Percentiles rank a stretch among this genome's conserved stretches.
Conservation (phyloP, 306 rosid species). For the Glycine tomentella region DNA sequence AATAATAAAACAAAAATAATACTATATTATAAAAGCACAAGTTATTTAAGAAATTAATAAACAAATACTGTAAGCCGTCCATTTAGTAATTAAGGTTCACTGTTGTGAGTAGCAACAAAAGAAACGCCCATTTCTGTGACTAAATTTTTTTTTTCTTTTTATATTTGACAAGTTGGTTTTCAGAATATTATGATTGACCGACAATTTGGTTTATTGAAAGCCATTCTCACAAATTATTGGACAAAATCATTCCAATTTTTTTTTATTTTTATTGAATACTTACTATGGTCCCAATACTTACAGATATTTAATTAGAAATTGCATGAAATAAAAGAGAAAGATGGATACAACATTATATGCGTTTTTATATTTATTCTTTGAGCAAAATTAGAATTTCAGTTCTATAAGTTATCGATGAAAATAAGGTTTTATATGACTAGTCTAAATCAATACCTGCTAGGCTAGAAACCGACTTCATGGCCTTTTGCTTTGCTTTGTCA, state of each 20-base stretch:
- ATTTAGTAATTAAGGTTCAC: constrained; percentile 1
- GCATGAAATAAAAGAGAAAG: background rate
- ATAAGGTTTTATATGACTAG: background rate
- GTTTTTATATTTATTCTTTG: background rate
- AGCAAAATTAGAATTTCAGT: background rate
- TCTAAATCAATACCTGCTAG: constrained; percentile 57
- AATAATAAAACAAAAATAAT: background rate
- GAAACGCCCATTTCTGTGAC: constrained; percentile 4
- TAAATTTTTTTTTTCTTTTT: background rate
- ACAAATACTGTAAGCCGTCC: constrained; percentile 13
- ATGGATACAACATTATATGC: background rate
- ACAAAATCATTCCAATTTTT: background rate
- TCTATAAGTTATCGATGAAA: background rate
- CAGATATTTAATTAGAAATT: background rate
- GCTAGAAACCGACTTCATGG: constrained; percentile 70
- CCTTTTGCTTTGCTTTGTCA: constrained; percentile 78
- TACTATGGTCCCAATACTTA: background rate
- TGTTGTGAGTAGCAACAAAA: background rate
- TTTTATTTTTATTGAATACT: background rate
- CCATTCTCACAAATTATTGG: background rate
- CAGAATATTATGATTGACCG: background rate
- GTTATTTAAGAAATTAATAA: background rate
- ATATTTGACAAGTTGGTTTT: background rate
- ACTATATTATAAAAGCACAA: background rate
- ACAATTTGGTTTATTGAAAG: background rate